These are phyloP conservation scores for Hyphopichia pseudoburtonii DNA, from an alignment of 1,139 yeast species.

Conservation along the genomic window DNA sequence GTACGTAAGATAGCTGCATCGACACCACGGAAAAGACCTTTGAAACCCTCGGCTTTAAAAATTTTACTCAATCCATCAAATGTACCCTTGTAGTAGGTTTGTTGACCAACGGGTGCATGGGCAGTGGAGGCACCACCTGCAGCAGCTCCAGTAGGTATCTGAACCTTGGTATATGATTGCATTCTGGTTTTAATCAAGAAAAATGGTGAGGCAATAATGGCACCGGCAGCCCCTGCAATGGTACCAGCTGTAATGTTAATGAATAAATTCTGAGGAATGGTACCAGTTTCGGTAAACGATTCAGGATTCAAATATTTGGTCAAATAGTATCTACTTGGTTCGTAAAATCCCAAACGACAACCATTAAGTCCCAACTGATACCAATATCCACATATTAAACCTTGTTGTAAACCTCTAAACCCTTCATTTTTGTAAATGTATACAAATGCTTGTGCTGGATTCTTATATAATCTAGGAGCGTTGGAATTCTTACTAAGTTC, in stretches of 20 bases:
- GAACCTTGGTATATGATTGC: conserved; percentile 83
- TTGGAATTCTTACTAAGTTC: conserved; percentile 63
- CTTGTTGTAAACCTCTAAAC: conserved; percentile 82
- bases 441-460: conserved; percentile 80
- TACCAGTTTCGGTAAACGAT: conserved; percentile 37
- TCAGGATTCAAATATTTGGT: conserved; percentile 59
- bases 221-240: conserved; percentile 85
- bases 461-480: conserved; percentile 62
- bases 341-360: conserved; percentile 89
- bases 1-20: conserved; percentile 94
- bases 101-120: conserved; percentile 70
- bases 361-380: conserved; percentile 93
- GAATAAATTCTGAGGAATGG: conserved; percentile 57
- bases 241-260: conserved; percentile 83
- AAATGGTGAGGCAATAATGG: conserved; percentile 85
- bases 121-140: conserved; percentile 19
- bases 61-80: conserved; percentile 68
- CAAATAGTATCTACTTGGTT: conserved; percentile 68
- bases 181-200: conserved; percentile 91
- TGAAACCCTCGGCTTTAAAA: conserved; percentile 65
- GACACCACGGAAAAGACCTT: conserved; percentile 84
- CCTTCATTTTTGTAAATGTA: conserved; percentile 84
- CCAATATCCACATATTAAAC: conserved; percentile 76
- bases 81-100: conserved; percentile 76
- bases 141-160: too few relatives aligned